These are phyloP conservation scores for Syzygium jambos DNA, from an alignment of 345 rosid genomes.

Conservation along the genomic window DNA sequence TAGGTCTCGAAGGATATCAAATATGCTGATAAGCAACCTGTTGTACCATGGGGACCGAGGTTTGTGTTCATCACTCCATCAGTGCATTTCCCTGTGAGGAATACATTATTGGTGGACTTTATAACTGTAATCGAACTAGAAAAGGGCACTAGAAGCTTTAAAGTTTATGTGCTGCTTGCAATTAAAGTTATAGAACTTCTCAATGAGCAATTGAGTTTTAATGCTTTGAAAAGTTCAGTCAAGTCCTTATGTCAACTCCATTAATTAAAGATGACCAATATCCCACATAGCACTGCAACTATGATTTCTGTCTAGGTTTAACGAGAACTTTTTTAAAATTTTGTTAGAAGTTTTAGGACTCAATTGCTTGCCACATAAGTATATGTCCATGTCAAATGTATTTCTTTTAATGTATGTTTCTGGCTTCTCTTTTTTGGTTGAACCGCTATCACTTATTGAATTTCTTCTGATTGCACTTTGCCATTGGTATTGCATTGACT, in stretches of 20 bases:
- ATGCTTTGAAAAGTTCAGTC: neutral
- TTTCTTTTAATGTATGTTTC: neutral
- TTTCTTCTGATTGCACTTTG: neutral
- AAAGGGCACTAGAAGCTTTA: neutral
- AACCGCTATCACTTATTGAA: neutral
- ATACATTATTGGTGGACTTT: neutral
- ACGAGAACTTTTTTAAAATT: neutral
- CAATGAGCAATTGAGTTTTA: neutral
- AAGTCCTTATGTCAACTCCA: neutral
- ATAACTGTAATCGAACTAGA: neutral
- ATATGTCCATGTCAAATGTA: neutral
- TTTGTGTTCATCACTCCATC: slow-evolving; percentile 7
- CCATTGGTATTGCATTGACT: neutral
- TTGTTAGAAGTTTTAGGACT: neutral
- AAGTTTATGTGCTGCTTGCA: neutral
- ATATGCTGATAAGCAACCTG: slow-evolving; percentile 94
- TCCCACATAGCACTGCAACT: neutral
- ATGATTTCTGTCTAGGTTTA: neutral
- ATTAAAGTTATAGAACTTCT: neutral
- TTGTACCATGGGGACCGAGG: slow-evolving; percentile 99
- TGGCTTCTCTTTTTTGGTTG: neutral
- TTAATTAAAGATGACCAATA: neutral
- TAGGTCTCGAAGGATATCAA: slow-evolving; percentile 97
- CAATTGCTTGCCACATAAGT: neutral
- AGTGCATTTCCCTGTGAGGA: neutral